These are phyloP conservation scores for Beauveria varroae DNA, from an alignment of 2,329 filamentous ascomycete genomes.

Conservation along the genomic window DNA sequence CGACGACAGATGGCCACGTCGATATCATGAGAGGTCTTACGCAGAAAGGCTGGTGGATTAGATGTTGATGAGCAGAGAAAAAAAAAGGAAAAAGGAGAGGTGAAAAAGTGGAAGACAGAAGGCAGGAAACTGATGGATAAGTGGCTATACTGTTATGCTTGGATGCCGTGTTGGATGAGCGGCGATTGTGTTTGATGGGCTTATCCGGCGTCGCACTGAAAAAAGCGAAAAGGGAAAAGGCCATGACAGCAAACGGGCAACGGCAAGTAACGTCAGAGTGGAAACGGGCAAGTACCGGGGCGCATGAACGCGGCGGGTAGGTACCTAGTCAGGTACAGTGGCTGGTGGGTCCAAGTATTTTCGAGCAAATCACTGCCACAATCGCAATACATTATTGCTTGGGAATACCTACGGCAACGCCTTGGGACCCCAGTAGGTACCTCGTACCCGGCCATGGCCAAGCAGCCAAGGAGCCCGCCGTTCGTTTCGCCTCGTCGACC, in stretches of 20 bases:
- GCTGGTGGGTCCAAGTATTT: too few relatives aligned
- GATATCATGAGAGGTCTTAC: neutral
- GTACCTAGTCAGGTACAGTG: too few relatives aligned
- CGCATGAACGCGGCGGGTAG: neutral
- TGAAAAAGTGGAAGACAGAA: neutral
- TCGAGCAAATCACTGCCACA: too few relatives aligned
- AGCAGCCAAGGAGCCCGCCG: neutral
- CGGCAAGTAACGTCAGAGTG: conserved; percentile 1
- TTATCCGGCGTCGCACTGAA: too few relatives aligned
- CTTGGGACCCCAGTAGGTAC: neutral
- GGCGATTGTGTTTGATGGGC: neutral
- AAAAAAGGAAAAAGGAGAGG: neutral
- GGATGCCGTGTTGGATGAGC: neutral
- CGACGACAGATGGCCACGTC: neutral
- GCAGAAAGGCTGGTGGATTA: neutral
- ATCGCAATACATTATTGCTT: too few relatives aligned
- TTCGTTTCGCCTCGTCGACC: neutral
- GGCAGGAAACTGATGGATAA: neutral
- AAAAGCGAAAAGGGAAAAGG: too few relatives aligned
- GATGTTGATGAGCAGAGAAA: neutral
- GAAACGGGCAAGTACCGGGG: neutral
- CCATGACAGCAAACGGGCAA: neutral
- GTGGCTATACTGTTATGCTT: neutral
- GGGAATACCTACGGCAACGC: too few relatives aligned
- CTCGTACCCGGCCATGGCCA: neutral